phyloP scores from a whole-genome alignment of 495 filamentous ascomycete species.

The Achaetomiella virescens region DNA sequence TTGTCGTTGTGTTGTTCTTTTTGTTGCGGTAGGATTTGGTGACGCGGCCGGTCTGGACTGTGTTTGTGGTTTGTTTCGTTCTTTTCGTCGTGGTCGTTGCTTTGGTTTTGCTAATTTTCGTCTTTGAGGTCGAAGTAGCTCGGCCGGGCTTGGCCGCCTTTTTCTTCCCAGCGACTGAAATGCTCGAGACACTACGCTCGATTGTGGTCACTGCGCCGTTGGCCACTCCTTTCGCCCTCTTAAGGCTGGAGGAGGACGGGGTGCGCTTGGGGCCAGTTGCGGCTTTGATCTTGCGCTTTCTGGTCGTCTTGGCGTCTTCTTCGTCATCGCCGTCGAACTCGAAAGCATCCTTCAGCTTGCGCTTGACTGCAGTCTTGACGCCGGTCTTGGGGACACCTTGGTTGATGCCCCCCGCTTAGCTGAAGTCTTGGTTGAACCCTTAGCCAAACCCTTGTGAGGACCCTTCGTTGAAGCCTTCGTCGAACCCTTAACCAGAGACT shows the following conservation, averaged over 20 bases:
- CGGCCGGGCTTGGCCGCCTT: background rate
- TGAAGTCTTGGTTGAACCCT: background rate
- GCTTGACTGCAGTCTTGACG: constrained; percentile 25
- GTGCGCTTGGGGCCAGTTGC: constrained; percentile 24
- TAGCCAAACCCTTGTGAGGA: too few relatives aligned
- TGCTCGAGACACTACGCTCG: constrained; percentile 34
- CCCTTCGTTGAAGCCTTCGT: constrained; percentile 24
- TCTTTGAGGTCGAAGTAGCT: constrained; percentile 11
- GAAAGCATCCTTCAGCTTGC: constrained; percentile 29
- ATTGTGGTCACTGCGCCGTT: constrained; percentile 26
- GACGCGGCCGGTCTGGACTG: background rate
- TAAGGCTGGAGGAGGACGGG: constrained; percentile 22
- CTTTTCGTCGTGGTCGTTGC: constrained; percentile 9
- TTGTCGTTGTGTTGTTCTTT: background rate
- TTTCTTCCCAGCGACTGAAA: constrained; percentile 33
- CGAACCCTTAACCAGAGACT: background rate
- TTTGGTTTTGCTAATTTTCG: constrained; percentile 21
- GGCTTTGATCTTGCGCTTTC: constrained; percentile 26
- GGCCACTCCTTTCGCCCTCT: constrained; percentile 21
- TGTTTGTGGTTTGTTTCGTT: background rate
- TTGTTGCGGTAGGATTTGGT: background rate
- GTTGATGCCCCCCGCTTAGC: constrained; percentile 13
- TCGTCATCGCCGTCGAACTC: constrained; percentile 15
- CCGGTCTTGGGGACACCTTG: constrained; percentile 28
- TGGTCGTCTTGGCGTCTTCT: constrained; percentile 13